Evolutionary conservation across 495 filamentous ascomycete genomes (phyloP).

Genomic region (Parachaetomium inaequale): DNA sequence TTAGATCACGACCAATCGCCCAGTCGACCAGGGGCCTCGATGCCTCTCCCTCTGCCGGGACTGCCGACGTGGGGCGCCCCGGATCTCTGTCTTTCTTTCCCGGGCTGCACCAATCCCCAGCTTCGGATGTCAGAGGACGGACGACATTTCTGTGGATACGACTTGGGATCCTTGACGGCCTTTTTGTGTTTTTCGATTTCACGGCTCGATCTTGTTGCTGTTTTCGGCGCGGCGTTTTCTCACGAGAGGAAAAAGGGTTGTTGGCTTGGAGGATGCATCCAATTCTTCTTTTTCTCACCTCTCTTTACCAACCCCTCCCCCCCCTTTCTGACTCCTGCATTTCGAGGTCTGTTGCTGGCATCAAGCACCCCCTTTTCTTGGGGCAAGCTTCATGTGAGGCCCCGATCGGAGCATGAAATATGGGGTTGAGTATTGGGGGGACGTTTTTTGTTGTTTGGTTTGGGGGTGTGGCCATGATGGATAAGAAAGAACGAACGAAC

Average conservation of each 20-base stretch:
- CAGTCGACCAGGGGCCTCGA: background rate
- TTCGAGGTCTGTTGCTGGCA: constrained; percentile 11
- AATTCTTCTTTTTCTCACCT: constrained; percentile 2
- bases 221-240: constrained; percentile 17
- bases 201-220: constrained; percentile 3
- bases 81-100: background rate
- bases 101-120: background rate
- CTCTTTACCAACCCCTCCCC: background rate
- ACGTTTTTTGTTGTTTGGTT: too few relatives aligned
- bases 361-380: background rate
- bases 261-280: constrained; percentile 1
- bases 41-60: background rate
- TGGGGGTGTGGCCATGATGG: constrained; percentile 12
- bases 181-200: background rate
- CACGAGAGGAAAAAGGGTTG: constrained; percentile 6
- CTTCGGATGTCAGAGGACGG: constrained; percentile 6
- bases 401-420: background rate
- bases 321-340: background rate
- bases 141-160: constrained; percentile 8
- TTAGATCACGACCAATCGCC: background rate
- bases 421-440: background rate
- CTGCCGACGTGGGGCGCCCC: background rate
- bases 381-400: constrained; percentile 11
- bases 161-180: background rate
- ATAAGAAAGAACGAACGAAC: constrained; percentile 5